Evolutionary conservation across 2,329 filamentous ascomycete genomes (phyloP), one percentile per base, ranked within the genome.

Genomic region (Cercospora sesami): DNA sequence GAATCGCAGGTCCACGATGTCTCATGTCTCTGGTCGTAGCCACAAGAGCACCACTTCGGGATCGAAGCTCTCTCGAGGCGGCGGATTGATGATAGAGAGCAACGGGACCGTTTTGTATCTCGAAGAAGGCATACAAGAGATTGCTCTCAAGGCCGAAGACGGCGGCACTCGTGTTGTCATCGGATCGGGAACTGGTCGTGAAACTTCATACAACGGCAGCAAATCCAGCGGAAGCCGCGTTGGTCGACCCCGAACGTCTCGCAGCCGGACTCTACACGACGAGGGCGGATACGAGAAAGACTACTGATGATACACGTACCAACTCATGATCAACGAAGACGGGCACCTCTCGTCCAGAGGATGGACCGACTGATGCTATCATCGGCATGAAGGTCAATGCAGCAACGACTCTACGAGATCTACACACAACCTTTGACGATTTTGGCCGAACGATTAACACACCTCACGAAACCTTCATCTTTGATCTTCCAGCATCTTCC

Each of bases 51-150:
- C 66, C 45, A 61, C 62, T 28, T 75, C 75, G 2, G 68, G 69
- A 1, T 74, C 71, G 6, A 69, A 73, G 59, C 31, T 64, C 1
- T 72, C 72, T 3, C 70, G 68, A 21, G 69, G 73, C 12, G 69
- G 68, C 8, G 70, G 69, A 9, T 72, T 77, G 53, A 70, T 70
- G 58, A 76, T 78, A 60, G 63, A 74, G 65, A 67, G 63, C 28
- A 72, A 71, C 36, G 74, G 67, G 9, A 76, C 74, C 9, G 68
- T 75, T 3, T 66, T 77, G 33, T 73, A 75, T 31, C 72, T 72
- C 48, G 73, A 75, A 31, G 71, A 71, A n/a, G 73, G 60, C 4
- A 70, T 76, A 18, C 69, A 73, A 53, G 62, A 57, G 33, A 42
- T 64, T 3, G 31, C 62, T 31, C 71, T 77, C 63, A 60, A 67